phyloP scores from a whole-genome alignment of 1,139 yeast genomes.

The Suhomyces terraborum region DNA sequence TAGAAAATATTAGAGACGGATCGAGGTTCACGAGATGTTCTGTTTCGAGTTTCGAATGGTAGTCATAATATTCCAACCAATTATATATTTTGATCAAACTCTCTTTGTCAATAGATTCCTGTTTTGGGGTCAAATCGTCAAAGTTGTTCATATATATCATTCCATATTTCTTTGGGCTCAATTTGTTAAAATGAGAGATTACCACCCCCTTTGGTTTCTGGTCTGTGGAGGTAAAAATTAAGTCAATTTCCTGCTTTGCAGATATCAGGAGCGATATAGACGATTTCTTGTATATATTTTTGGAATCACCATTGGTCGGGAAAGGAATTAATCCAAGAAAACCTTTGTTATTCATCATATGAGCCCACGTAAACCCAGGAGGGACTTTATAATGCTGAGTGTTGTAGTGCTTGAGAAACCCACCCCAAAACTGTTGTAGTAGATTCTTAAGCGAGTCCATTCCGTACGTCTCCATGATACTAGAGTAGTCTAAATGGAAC shows the following conservation, averaged over 20 bases:
- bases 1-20: slow-evolving; percentile 22
- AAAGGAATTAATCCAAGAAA: slow-evolving; percentile 31
- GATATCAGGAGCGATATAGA: slow-evolving; percentile 27
- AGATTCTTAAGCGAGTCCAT: slow-evolving; percentile 20
- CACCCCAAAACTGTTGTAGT: slow-evolving; percentile 33
- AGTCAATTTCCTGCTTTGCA: slow-evolving; percentile 24
- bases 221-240: slow-evolving; percentile 12
- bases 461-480: slow-evolving; percentile 23
- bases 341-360: slow-evolving; percentile 39
- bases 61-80: slow-evolving; percentile 38
- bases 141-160: slow-evolving; percentile 25
- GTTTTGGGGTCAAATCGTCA: slow-evolving; percentile 12
- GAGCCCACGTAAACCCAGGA: slow-evolving; percentile 39
- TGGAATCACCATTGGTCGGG: background rate
- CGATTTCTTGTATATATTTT: slow-evolving; percentile 31
- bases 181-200: slow-evolving; percentile 29
- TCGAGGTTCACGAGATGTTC: slow-evolving; percentile 21
- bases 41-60: slow-evolving; percentile 31
- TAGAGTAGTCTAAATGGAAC: slow-evolving; percentile 29
- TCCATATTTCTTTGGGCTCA: slow-evolving; percentile 38
- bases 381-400: slow-evolving; percentile 26
- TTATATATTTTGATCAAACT: slow-evolving; percentile 32
- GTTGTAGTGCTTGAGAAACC: slow-evolving; percentile 33
- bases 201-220: slow-evolving; percentile 29
- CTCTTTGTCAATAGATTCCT: slow-evolving; percentile 15